phyloP scores from a whole-genome alignment of 208 protist species.

The Angomonas deanei region DNA sequence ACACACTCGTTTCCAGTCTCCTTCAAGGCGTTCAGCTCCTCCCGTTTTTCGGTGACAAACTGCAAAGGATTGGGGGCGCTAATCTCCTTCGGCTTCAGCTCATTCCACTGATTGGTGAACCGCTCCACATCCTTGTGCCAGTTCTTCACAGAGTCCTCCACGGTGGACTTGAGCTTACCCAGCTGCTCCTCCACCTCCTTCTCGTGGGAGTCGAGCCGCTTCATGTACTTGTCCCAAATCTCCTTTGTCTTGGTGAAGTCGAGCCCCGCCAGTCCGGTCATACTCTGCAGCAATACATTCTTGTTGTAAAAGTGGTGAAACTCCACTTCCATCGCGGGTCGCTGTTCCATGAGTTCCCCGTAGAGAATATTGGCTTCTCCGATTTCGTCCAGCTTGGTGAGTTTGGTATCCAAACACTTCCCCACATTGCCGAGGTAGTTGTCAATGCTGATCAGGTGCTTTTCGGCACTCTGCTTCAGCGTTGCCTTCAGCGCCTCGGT shows the following conservation, averaged over 20 bases:
- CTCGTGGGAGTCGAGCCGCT: constrained; percentile 90
- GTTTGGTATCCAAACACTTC: constrained; percentile 66
- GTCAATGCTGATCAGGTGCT: constrained; percentile 80
- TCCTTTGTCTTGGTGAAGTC: constrained; percentile 71
- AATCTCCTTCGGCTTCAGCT: constrained; percentile 91
- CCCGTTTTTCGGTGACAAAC: constrained; percentile 75
- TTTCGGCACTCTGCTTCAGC: constrained; percentile 77
- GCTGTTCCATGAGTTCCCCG: constrained; percentile 77
- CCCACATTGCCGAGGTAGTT: constrained; percentile 73
- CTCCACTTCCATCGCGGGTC: constrained; percentile 74
- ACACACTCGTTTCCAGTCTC: constrained; percentile 58
- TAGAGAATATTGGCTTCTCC: constrained; percentile 81
- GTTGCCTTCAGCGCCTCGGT: constrained; percentile 83
- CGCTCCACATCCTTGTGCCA: constrained; percentile 86
- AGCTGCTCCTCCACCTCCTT: constrained; percentile 90
- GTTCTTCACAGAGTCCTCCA: constrained; percentile 62
- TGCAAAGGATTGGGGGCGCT: constrained; percentile 60
- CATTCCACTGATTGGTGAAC: constrained; percentile 91
- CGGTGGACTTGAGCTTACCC: constrained; percentile 47
- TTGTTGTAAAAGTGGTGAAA: constrained; percentile 92
- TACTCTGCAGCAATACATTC: constrained; percentile 87
- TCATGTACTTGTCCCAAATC: constrained; percentile 75
- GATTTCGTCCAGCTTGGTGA: constrained; percentile 94
- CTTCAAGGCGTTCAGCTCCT: constrained; percentile 77
- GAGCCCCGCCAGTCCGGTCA: constrained; percentile 67